These are phyloP conservation scores for Pleurotus pulmonarius DNA, from an alignment of 768 basidiomycete genomes.

Conservation along the genomic window DNA sequence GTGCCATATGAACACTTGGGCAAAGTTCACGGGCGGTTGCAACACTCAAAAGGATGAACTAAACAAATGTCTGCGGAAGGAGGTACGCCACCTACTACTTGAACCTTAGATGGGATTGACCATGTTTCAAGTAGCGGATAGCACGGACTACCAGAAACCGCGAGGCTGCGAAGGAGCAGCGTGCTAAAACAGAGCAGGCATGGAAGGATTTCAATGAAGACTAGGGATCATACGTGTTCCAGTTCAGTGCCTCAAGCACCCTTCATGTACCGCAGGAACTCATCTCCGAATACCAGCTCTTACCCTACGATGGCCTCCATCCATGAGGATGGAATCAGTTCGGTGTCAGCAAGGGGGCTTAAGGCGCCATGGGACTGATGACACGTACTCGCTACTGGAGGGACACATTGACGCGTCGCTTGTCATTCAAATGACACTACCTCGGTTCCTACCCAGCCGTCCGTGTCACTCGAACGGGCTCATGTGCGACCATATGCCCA, in stretches of 20 bases:
- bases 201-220: slow-evolving; percentile 55
- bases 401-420: slow-evolving; percentile 76
- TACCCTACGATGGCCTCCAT: slow-evolving; percentile 64
- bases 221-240: background rate
- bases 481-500: slow-evolving; percentile 62
- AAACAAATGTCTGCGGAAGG: slow-evolving; percentile 66
- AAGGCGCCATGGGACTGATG: slow-evolving; percentile 6
- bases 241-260: background rate
- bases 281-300: slow-evolving; percentile 12
- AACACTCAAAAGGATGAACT: slow-evolving; percentile 65
- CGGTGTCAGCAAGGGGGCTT: background rate
- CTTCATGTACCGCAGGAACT: background rate
- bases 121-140: slow-evolving; percentile 40
- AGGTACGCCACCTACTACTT: slow-evolving; percentile 39
- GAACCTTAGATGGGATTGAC: slow-evolving; percentile 3
- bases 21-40: slow-evolving; percentile 65
- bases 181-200: slow-evolving; percentile 53
- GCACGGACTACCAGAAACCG: slow-evolving; percentile 59
- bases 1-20: slow-evolving; percentile 64
- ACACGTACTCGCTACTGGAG: slow-evolving; percentile 77
- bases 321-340: slow-evolving; percentile 50
- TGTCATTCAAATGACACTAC: slow-evolving; percentile 68
- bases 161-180: slow-evolving; percentile 53
- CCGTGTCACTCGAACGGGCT: slow-evolving; percentile 75
- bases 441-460: slow-evolving; percentile 67